These are phyloP conservation scores for Lentinula guzmanii DNA, from an alignment of 768 basidiomycete genomes.

Conservation along the genomic window DNA sequence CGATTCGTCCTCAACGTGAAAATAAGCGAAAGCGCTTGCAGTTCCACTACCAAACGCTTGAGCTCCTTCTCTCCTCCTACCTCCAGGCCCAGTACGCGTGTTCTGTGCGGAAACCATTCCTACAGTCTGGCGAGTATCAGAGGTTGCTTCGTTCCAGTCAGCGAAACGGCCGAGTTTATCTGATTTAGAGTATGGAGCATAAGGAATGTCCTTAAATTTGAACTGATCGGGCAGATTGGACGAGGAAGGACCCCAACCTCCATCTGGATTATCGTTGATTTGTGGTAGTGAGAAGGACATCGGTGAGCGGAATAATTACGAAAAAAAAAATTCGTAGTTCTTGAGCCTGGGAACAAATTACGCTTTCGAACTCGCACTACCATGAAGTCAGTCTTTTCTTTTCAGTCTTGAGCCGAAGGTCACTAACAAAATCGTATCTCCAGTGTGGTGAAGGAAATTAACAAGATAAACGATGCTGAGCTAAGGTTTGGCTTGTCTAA, in stretches of 20 bases:
- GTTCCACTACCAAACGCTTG: constrained; percentile 89
- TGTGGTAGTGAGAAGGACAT: constrained; percentile 81
- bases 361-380: constrained; percentile 10
- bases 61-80: constrained; percentile 67
- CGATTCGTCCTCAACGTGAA: constrained; percentile 97
- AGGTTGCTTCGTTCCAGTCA: constrained; percentile 87
- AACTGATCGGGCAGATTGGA: constrained; percentile 82
- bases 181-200: constrained; percentile 97
- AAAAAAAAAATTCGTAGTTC: constrained; percentile 23
- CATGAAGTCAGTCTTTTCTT: constrained; percentile 67
- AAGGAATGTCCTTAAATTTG: constrained; percentile 98
- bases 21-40: constrained; percentile 91
- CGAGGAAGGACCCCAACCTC: constrained; percentile 87
- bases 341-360: constrained; percentile 23
- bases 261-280: constrained; percentile 89
- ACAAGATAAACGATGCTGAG: constrained; percentile 88
- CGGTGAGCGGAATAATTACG: constrained; percentile 32
- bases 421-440: neutral
- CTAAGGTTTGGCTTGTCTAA: constrained; percentile 68
- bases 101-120: constrained; percentile 42
- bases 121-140: constrained; percentile 54
- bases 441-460: constrained; percentile 92
- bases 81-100: constrained; percentile 44
- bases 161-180: constrained; percentile 98
- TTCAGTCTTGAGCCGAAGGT: neutral